These are phyloP conservation scores for Pyronema domesticum DNA, from an alignment of 495 filamentous ascomycete genomes.

Conservation along the genomic window DNA sequence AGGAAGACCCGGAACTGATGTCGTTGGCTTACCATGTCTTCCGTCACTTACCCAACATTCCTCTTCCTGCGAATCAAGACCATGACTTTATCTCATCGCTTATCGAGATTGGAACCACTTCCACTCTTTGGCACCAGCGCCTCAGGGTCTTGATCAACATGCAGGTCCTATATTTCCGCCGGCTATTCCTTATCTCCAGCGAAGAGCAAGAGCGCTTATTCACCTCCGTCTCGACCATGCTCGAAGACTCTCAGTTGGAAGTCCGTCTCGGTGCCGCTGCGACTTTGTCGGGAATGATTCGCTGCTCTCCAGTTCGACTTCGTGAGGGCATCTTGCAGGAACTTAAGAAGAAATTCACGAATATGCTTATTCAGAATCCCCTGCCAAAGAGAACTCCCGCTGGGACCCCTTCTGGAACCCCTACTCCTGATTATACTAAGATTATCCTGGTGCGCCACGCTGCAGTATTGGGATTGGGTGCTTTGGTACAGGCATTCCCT, in stretches of 20 bases:
- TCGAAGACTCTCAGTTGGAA: slow-evolving; percentile 80
- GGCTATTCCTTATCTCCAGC: slow-evolving; percentile 75
- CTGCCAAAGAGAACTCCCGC: slow-evolving; percentile 56
- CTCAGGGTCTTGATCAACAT: slow-evolving; percentile 96
- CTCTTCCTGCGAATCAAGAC: slow-evolving; percentile 72
- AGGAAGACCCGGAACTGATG: slow-evolving; percentile 93
- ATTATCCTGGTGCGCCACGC: slow-evolving; percentile 72
- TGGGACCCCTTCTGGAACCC: slow-evolving; percentile 61
- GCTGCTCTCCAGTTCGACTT: slow-evolving; percentile 73
- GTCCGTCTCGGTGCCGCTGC: slow-evolving; percentile 83
- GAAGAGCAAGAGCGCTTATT: slow-evolving; percentile 64
- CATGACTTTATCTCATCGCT: slow-evolving; percentile 65
- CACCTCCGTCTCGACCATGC: slow-evolving; percentile 80
- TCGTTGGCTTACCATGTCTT: slow-evolving; percentile 93
- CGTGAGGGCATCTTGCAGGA: slow-evolving; percentile 56
- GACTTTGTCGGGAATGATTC: slow-evolving; percentile 92
- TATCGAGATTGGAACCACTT: slow-evolving; percentile 71
- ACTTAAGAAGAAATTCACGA: slow-evolving; percentile 63
- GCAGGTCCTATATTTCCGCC: slow-evolving; percentile 96
- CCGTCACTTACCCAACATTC: slow-evolving; percentile 89
- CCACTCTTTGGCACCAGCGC: slow-evolving; percentile 89
- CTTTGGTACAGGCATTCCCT: slow-evolving; percentile 89
- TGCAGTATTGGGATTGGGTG: slow-evolving; percentile 79
- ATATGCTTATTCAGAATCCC: slow-evolving; percentile 58
- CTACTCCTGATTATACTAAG: slow-evolving; percentile 68